Base-by-base conservation (phyloP, 202 grass and related monocot species). In the Panicum virgatum region DNA sequence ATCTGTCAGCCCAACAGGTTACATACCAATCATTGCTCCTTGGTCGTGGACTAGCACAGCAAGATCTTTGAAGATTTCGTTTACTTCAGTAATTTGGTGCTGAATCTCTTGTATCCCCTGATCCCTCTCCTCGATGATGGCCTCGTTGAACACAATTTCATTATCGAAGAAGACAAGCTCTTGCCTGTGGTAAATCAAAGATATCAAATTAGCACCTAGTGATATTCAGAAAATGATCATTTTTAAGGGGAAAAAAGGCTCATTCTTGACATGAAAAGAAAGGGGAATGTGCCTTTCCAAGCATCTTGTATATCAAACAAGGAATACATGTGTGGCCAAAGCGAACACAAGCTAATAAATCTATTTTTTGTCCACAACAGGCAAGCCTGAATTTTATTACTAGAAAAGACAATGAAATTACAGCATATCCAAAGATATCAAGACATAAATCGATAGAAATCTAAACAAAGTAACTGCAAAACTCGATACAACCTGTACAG, bases 11-110 rank as follows among this genome's bases (percentile, higher is more conserved):
- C 16, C 9, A 42, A 65, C 44, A 60, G 9, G 36, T 57, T 56
- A 80, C 82, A 38, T 76, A 98, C 96, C 92, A 59, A 98, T 98
- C 69, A 90, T 77, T 85, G 77, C 65, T 88, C 96, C 96, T 91
- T 98, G 96, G 83, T 98, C 96, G 81, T 98, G 92, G 47, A 98
- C 96, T 81, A 98, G 89, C 59, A 98, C 96, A 73, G 96, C 96
- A 86, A 98, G 96, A 85, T 98, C 96, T 82, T 98, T 98, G 63
- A 98, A 98, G 39, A 98, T 98, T 82, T 98, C 96, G 3, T 93
- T 98, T 85, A 98, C 96, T 86, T 98, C 84, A 79, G 90, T 87
- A 47, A 98, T 98, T 82, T 98, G 96, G 26, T 96, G 87, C 44
- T 98, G 96, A 84, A 98, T 98, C 32, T 98, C 96, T 83, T 98